phyloP scores from a whole-genome alignment of 179 eudicot species.

The Silene noctiflora region DNA sequence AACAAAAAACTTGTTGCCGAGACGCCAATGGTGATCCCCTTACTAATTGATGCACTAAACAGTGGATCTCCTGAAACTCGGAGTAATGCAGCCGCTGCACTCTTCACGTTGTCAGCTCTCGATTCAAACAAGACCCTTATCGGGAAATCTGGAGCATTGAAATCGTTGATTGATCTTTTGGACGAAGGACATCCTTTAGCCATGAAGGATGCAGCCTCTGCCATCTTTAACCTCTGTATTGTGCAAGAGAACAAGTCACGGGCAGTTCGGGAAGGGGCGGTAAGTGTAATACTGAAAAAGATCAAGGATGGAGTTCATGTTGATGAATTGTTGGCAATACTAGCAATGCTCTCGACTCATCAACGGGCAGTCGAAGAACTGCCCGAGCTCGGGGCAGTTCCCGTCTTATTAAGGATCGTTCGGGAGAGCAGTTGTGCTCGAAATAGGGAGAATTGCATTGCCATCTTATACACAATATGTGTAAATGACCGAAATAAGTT shows the following conservation, averaged over 20 bases:
- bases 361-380: conserved; percentile 67
- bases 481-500: conserved; percentile 43
- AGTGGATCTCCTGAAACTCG: conserved; percentile 62
- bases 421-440: conserved; percentile 53
- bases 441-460: conserved; percentile 69
- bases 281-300: conserved; percentile 51
- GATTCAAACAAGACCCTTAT: conserved; percentile 68
- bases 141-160: conserved; percentile 62
- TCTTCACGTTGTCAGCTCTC: conserved; percentile 74
- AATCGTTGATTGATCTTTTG: conserved; percentile 61
- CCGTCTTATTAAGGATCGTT: conserved; percentile 44
- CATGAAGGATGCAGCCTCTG: conserved; percentile 74
- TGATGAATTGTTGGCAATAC: conserved; percentile 67
- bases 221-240: conserved; percentile 67
- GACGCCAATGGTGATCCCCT: conserved; percentile 52
- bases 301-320: conserved; percentile 42
- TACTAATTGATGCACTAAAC: conserved; percentile 51
- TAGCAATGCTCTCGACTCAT: conserved; percentile 64
- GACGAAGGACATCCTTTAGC: conserved; percentile 61
- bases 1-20: conserved; percentile 84
- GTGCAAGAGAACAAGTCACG: conserved; percentile 63
- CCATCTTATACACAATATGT: conserved; percentile 54
- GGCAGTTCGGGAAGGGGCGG: conserved; percentile 70
- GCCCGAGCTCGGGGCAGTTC: conserved; percentile 57
- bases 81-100: conserved; percentile 80